Percentiles rank a stretch among this genome's conserved stretches.
Conservation (phyloP, 2,329 filamentous ascomycete species). For the Colletotrichum shisoi region DNA sequence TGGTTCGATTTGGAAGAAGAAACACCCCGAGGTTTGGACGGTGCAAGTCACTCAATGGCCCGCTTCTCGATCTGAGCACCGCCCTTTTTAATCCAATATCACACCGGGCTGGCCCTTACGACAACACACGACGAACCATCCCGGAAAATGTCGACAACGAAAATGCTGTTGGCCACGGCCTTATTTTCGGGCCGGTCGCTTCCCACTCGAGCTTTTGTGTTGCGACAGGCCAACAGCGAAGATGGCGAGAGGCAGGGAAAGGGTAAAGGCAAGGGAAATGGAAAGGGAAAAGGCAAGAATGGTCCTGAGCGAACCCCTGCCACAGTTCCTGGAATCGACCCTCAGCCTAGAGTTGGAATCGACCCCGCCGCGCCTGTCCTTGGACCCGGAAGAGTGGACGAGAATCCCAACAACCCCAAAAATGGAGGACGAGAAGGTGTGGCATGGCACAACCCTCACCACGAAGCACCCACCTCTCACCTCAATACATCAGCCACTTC, state of each 20-base stretch:
- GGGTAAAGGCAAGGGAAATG: slow-evolving; percentile 27
- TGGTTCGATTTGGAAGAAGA: not conserved
- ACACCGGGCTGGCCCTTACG: slow-evolving; percentile 28
- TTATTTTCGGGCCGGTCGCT: slow-evolving; percentile 16
- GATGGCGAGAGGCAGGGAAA: slow-evolving; percentile 18
- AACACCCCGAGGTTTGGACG: not conserved
- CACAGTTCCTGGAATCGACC: slow-evolving; percentile 1
- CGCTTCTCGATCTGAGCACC: slow-evolving; percentile 6
- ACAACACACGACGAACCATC: slow-evolving; percentile 4
- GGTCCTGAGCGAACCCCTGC: not conserved
- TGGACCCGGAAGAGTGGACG: slow-evolving; percentile 1
- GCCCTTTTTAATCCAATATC: not conserved
- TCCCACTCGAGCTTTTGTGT: slow-evolving; percentile 11
- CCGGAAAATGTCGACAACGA: slow-evolving; percentile 25
- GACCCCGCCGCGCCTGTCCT: slow-evolving; percentile 3
- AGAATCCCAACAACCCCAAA: slow-evolving; percentile 1
- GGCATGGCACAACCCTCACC: slow-evolving; percentile 10
- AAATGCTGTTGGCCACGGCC: slow-evolving; percentile 10
- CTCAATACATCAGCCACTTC: not conserved
- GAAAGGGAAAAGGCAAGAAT: slow-evolving; percentile 20
- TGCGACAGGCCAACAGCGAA: not conserved
- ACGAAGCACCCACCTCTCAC: slow-evolving; percentile 4
- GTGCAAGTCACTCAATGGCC: slow-evolving; percentile 6
- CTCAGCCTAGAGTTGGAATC: not conserved
- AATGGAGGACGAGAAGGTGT: slow-evolving; percentile 23